A percentile compares a stretch with the other conserved stretches of the same genome.
Evolutionary conservation across 148 eudicot genomes (phyloP).

Genomic region (Rhododendron ovatum): DNA sequence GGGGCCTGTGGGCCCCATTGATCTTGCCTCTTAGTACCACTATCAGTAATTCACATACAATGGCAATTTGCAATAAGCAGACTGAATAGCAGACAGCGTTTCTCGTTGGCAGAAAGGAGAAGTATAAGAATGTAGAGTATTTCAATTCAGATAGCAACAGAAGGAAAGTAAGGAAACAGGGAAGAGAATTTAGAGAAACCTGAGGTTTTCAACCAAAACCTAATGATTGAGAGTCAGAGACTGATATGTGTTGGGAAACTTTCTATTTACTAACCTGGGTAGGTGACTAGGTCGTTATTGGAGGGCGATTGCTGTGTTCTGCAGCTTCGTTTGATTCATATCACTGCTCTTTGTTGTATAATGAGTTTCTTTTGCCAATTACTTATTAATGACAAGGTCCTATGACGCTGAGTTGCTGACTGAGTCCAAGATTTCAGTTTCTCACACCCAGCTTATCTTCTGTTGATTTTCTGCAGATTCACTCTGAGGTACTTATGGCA

Average conservation of each 20-base stretch:
- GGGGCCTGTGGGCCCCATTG: background rate
- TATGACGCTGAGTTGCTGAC: background rate
- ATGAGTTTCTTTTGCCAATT: background rate
- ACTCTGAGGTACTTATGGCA: slow-evolving; percentile 29
- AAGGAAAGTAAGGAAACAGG: background rate
- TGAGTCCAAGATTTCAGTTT: background rate
- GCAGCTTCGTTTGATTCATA: background rate
- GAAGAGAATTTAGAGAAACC: background rate
- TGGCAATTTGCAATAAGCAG: background rate
- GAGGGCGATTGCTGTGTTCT: background rate
- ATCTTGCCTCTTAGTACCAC: background rate
- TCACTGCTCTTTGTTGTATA: background rate
- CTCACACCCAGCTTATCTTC: background rate
- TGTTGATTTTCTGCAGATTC: slow-evolving; percentile 32
- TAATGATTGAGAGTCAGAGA: background rate
- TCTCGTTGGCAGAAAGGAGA: background rate
- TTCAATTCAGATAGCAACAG: background rate
- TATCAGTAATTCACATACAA: background rate
- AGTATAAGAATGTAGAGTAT: background rate
- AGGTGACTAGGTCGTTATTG: background rate
- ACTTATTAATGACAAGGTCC: background rate
- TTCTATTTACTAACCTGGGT: background rate
- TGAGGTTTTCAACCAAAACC: background rate
- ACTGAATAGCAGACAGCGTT: background rate
- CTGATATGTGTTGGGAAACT: background rate